Evolutionary conservation across 2,329 filamentous ascomycete genomes (phyloP).

Genomic region (Colletotrichum euphorbiae): DNA sequence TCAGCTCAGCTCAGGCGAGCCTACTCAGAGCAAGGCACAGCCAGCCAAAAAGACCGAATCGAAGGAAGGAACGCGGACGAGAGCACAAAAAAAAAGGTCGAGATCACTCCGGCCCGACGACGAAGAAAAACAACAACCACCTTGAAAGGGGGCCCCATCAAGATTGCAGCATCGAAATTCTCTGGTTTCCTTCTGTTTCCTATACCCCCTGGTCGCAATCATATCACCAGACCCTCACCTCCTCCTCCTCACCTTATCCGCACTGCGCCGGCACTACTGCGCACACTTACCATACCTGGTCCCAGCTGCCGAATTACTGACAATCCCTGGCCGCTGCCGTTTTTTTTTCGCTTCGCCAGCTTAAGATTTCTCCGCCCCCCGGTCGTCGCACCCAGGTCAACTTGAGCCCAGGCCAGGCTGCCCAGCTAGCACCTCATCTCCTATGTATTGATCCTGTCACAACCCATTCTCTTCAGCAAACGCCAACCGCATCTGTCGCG

Average conservation of each 20-base stretch:
- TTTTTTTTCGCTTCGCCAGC: slow-evolving; percentile 35
- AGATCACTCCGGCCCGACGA: not conserved
- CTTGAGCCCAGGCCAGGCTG: slow-evolving; percentile 35
- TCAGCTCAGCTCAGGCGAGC: slow-evolving; percentile 1
- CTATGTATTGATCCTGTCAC: slow-evolving; percentile 40
- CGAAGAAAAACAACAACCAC: slow-evolving; percentile 10
- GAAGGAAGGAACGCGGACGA: not conserved
- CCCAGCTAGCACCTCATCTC: slow-evolving; percentile 35
- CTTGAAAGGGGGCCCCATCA: not conserved
- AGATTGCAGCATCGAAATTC: not conserved
- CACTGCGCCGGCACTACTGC: slow-evolving; percentile 23
- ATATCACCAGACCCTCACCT: slow-evolving; percentile 33
- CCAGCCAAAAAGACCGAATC: not conserved
- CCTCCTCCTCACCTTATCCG: slow-evolving; percentile 27
- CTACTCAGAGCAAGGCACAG: not conserved
- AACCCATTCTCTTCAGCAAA: slow-evolving; percentile 37
- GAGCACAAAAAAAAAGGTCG: not conserved
- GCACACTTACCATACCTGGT: slow-evolving; percentile 28
- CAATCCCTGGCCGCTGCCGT: slow-evolving; percentile 35
- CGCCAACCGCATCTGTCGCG: slow-evolving; percentile 40
- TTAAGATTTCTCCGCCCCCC: slow-evolving; percentile 19
- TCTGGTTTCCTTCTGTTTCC: slow-evolving; percentile 11
- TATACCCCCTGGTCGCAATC: slow-evolving; percentile 30
- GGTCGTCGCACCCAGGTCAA: slow-evolving; percentile 34
- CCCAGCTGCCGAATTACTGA: slow-evolving; percentile 35